A percentile compares a stretch with the other conserved stretches of the same genome.
These are phyloP conservation scores for Hagleromyces aurorensis DNA, from an alignment of 805 yeast genomes.

Conservation along the genomic window DNA sequence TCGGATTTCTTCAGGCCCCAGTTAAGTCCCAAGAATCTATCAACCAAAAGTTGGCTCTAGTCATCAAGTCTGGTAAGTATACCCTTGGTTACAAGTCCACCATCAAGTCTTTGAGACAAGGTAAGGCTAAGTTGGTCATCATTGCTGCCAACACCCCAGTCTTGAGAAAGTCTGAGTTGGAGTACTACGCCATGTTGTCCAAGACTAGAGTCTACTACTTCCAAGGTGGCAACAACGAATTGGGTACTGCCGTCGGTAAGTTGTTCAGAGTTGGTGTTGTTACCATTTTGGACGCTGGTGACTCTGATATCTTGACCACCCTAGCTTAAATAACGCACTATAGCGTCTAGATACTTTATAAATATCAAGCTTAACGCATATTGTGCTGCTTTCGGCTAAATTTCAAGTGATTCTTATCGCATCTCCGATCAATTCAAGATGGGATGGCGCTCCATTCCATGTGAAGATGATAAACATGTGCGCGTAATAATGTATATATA, in stretches of 20 bases:
- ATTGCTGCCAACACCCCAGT: constrained; percentile 99
- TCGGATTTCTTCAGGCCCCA: constrained; percentile 72
- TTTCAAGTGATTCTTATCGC: no score
- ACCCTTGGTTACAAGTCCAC: constrained; percentile 99
- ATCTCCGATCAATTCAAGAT: no score
- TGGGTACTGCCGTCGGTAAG: constrained; percentile 99
- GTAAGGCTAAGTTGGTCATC: constrained; percentile 97
- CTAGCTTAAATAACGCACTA: constrained; percentile 29
- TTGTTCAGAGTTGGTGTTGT: constrained; percentile 99
- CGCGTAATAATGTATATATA: no score
- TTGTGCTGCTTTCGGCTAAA: no score
- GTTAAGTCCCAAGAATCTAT: constrained; percentile 81
- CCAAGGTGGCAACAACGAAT: constrained; percentile 99
- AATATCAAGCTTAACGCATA: no score
- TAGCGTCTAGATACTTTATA: constrained; percentile 1
- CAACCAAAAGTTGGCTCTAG: constrained; percentile 97
- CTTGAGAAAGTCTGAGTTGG: constrained; percentile 98
- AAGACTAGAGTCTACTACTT: constrained; percentile 95
- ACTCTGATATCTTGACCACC: constrained; percentile 92
- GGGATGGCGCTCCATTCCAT: no score
- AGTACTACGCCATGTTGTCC: constrained; percentile 99
- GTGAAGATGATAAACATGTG: constrained; percentile 1
- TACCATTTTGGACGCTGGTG: constrained; percentile 97
- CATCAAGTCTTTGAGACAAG: constrained; percentile 96
- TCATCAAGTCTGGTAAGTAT: constrained; percentile 98